These are phyloP conservation scores for Vanrija sp. DNA, from an alignment of 1,284 basidiomycete genomes.

Conservation along the genomic window DNA sequence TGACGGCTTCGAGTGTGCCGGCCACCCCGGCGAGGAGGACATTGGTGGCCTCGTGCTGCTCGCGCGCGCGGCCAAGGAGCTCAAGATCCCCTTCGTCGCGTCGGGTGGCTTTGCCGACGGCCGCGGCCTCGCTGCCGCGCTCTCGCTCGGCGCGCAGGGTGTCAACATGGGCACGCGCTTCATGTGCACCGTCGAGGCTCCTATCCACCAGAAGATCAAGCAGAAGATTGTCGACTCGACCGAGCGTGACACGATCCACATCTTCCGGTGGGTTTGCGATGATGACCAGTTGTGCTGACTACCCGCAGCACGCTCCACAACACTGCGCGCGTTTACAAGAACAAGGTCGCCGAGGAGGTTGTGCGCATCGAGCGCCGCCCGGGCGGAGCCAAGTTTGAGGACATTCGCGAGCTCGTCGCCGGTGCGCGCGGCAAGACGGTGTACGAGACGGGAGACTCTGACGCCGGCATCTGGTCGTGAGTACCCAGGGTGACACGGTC, in stretches of 20 bases:
- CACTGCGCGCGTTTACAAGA: conserved; percentile 80
- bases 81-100: conserved; percentile 81
- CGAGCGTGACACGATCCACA: conserved; percentile 77
- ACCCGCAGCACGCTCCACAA: conserved; percentile 61
- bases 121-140: conserved; percentile 72
- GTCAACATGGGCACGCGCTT: conserved; percentile 65
- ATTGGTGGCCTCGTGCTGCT: conserved; percentile 87
- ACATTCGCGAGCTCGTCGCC: conserved; percentile 74
- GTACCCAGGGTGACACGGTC: conserved; percentile 1
- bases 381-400: conserved; percentile 82
- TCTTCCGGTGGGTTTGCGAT: conserved; percentile 60
- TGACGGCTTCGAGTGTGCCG: conserved; percentile 88
- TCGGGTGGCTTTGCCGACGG: conserved; percentile 82
- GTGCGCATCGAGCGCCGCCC: conserved; percentile 73
- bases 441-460: conserved; percentile 78
- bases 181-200: conserved; percentile 55
- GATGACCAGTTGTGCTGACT: neutral
- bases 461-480: conserved; percentile 76
- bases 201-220: conserved; percentile 88
- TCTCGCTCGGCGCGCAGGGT: conserved; percentile 80
- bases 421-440: conserved; percentile 66
- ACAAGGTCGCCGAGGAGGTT: conserved; percentile 58
- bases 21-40: conserved; percentile 93
- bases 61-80: conserved; percentile 79
- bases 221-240: conserved; percentile 76